Conservation (phyloP, 768 basidiomycete genomes). For the Agrocybe chaxingu region DNA sequence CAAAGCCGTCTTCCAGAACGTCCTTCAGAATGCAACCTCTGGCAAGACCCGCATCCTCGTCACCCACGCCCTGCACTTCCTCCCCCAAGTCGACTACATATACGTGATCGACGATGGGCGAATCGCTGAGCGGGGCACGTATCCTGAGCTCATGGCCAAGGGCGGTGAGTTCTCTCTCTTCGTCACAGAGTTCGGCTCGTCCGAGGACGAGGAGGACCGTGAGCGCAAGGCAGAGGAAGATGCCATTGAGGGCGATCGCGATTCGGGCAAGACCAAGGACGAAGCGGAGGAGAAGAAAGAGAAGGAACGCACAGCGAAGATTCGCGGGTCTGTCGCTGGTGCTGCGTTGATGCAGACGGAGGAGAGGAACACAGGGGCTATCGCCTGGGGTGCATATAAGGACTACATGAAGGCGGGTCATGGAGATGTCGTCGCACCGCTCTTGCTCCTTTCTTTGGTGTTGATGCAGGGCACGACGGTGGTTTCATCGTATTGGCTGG, state of each 20-base stretch:
- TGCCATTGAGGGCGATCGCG: conserved; percentile 31
- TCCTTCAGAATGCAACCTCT: conserved; percentile 58
- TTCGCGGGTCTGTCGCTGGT: conserved; percentile 38
- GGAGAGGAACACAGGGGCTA: conserved; percentile 76
- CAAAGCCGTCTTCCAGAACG: conserved; percentile 81
- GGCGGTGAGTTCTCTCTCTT: conserved; percentile 72
- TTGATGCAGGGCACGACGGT: conserved; percentile 70
- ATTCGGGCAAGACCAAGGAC: conserved; percentile 16
- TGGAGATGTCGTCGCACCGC: conserved; percentile 61
- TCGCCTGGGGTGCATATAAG: conserved; percentile 51
- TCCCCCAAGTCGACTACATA: conserved; percentile 86
- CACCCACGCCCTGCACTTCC: conserved; percentile 89
- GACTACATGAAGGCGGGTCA: conserved; percentile 69
- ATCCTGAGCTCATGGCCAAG: conserved; percentile 60
- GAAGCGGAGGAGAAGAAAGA: conserved; percentile 40
- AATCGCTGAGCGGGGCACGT: conserved; percentile 81
- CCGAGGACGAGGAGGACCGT: conserved; percentile 50
- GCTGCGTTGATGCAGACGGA: conserved; percentile 77
- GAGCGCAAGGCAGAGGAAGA: conserved; percentile 44
- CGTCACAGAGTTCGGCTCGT: conserved; percentile 73
- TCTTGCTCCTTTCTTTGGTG: conserved; percentile 56
- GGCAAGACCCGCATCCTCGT: conserved; percentile 85
- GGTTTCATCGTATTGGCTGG: conserved; percentile 77
- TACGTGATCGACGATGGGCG: conserved; percentile 73
- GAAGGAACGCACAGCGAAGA: conserved; percentile 39